Percentiles rank a stretch among this genome's conserved stretches.
phyloP scores from a whole-genome alignment of 306 rosid species.

The Myrica gale region DNA sequence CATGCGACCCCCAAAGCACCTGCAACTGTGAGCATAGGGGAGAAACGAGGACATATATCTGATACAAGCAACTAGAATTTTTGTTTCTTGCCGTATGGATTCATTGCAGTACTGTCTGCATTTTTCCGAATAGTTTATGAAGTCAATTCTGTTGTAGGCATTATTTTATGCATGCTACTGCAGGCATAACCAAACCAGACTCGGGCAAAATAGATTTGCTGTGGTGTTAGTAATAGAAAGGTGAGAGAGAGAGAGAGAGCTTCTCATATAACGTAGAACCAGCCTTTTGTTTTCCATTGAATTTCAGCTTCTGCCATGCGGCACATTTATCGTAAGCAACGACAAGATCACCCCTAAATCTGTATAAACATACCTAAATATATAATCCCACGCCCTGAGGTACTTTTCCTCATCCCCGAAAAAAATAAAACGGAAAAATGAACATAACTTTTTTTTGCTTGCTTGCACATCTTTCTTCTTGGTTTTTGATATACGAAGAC shows the following conservation, averaged over 20 bases:
- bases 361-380: slow-evolving; percentile 29
- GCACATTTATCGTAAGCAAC: slow-evolving; percentile 7
- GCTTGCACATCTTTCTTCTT: slow-evolving; percentile 3
- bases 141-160: not conserved
- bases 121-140: not conserved
- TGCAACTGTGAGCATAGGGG: too few species aligned
- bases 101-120: too few species aligned
- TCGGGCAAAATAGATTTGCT: not conserved
- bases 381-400: slow-evolving; percentile 31
- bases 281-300: not conserved
- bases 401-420: slow-evolving; percentile 33
- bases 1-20: too few species aligned
- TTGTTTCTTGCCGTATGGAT: too few species aligned
- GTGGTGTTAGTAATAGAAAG: not conserved
- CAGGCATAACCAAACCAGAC: too few species aligned
- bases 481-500: slow-evolving; percentile 6
- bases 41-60: too few species aligned
- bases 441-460: slow-evolving; percentile 28
- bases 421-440: slow-evolving; percentile 12
- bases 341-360: slow-evolving; percentile 1
- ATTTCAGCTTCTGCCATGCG: slow-evolving; percentile 29
- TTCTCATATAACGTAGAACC: not conserved
- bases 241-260: not conserved
- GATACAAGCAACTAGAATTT: too few species aligned
- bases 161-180: slow-evolving; percentile 15